Base-by-base conservation (phyloP, 164 flowering plant species). In the Nelumbo lutea region DNA sequence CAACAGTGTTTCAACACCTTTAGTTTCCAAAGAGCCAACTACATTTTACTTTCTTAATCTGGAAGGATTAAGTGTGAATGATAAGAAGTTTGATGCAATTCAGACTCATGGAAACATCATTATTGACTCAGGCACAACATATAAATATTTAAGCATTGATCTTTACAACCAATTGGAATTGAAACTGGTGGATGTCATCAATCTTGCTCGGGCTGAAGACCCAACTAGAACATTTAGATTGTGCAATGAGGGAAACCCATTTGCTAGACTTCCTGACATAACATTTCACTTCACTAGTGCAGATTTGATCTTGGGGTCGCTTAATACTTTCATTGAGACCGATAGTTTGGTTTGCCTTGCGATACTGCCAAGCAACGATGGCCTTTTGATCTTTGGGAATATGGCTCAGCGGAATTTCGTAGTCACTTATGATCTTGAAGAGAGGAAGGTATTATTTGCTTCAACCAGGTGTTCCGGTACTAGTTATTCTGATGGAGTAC, bases 81-180 rank as follows among this genome's bases (percentile, higher is more conserved):
- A 15, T 2, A 44, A 68, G 52, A 65, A 9, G 7, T 27, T 73
- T 0, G 42, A 8, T 4, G 38, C 15, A n/a, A 14, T 6, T 0
- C 61, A 60, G 42, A 64, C 40, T 1, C 64, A 56, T 3, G 84
- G 85, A 1, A 81, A 81, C 66, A 82, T 81, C 13, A 76, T 82
- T 11, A 81, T 86, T 5, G 84, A 86, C 59, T 86, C 86, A 0
- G 87, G 87, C 0, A 86, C 87, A 0, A 77, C 82, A 8, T 4
- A 62, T 14, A 76, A 72, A 3, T 9, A 62, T 8, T 47, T 72
- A 7, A 68, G 72, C 13, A 1, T 10, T 3, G 62, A 70, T 0
- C 3, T 68, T 1, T 74, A 65, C 66, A 0, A 3, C 10, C 9
- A 55, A 2, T 2, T 71, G 48, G 79, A 74, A 47, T 1, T 62